Evolutionary conservation across 805 yeast species (phyloP), one percentile per base, ranked within the genome.

Genomic region (Candida taoyuanica): DNA sequence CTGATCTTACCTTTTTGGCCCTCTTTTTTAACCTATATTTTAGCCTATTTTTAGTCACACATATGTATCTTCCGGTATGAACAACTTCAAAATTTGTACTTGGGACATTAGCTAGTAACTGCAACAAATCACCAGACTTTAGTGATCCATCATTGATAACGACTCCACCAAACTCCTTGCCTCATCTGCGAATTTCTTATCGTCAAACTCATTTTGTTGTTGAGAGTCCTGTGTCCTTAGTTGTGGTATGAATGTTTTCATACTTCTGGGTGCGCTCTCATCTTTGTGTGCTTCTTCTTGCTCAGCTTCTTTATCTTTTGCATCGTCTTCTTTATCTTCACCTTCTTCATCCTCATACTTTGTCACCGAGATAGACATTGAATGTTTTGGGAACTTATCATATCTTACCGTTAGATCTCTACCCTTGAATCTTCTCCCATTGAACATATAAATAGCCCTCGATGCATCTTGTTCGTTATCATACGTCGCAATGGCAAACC

Each of bases 401-500:
- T 64, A 76, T 17, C 86, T 56, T 2, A 81, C 86, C 4, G 81
- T 76, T 21, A 81, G 58, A 6, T 65, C 60, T 28, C 88, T 61
- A 1, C 85, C 85, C 51, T 75, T 73, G 49, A 78, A 81, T n/a
- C 55, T 63, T 3, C 54, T 49, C 11, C 74, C 74, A 51, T 81
- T 73, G 48, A 79, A 74, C 29, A 54, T 40, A 18, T 63, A 59
- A 31, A 81, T 78, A 13, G 78, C 66, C 29, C 62, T 61, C 4
- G 62, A 61, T 4, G 83, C 74, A 25, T 73, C 74, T 7, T 58
- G 64, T 23, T 63, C 66, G 27, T 66, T 56, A 1, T 64, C 64
- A 17, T 76, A 78, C 4, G 71, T 65, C 2, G 77, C 84, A 33
- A 81, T 70, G 1, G 86, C 87, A 62, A 76, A 81, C 2, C 88